Conservation (phyloP, 2,329 filamentous ascomycete genomes). For the Penicillium sp. region DNA sequence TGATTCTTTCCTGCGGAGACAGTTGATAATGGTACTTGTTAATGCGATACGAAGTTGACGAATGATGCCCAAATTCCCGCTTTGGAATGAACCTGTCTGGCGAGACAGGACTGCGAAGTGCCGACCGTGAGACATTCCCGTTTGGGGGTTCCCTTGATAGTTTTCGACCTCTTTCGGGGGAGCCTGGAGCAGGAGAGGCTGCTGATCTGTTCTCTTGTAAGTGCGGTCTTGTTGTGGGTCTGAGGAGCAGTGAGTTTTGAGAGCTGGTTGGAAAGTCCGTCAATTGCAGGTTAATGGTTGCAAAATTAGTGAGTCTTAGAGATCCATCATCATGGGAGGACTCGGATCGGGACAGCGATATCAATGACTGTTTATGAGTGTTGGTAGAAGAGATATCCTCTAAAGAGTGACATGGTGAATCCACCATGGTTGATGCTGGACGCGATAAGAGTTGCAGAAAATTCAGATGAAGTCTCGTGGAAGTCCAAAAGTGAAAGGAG, state of each 20-base stretch:
- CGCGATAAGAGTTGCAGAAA: conserved; percentile 2
- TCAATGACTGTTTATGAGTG: conserved; percentile 12
- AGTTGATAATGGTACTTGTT: conserved; percentile 52
- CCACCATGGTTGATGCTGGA: conserved; percentile 22
- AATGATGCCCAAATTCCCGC: conserved; percentile 44
- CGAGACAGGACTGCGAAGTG: conserved; percentile 30
- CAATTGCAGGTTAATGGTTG: conserved; percentile 20
- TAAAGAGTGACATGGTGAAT: conserved; percentile 29
- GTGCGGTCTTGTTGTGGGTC: conserved; percentile 3
- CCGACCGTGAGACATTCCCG: conserved; percentile 10
- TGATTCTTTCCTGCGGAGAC: conserved; percentile 49
- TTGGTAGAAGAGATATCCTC: conserved; percentile 23
- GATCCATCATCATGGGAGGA: conserved; percentile 8
- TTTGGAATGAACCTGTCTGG: conserved; percentile 62
- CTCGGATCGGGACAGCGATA: conserved; percentile 14
- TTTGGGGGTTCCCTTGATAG: conserved; percentile 19
- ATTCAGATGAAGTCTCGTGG: neutral
- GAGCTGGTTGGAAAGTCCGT: conserved; percentile 13
- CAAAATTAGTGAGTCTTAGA: conserved; percentile 15
- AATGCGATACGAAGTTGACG: conserved; percentile 54
- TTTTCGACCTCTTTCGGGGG: conserved; percentile 13
- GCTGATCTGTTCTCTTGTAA: conserved; percentile 16
- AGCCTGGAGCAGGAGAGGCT: neutral
- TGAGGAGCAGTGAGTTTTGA: conserved; percentile 7
- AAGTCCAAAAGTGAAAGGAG: conserved; percentile 18